phyloP scores from a whole-genome alignment of 345 rosid species.

The Isatis tinctoria region DNA sequence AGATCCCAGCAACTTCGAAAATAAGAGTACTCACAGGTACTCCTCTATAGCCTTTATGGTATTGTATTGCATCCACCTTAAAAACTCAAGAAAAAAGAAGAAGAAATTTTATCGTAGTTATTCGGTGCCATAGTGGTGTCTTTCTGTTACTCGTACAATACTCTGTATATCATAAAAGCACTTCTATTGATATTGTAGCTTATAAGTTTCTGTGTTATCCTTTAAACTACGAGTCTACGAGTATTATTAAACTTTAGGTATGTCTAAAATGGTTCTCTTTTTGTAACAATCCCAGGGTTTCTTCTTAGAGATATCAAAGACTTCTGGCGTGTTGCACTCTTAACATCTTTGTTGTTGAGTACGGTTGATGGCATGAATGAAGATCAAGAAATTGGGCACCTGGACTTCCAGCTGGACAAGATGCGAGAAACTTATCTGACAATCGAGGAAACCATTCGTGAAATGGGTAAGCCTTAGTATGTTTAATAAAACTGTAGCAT shows the following conservation, averaged over 20 bases:
- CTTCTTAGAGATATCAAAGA: slow-evolving; percentile 77
- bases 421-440: slow-evolving; percentile 46
- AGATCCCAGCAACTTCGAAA: slow-evolving; percentile 41
- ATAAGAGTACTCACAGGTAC: slow-evolving; percentile 68
- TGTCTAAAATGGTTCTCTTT: neutral
- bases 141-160: neutral
- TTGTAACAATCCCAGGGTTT: slow-evolving; percentile 47
- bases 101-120: neutral
- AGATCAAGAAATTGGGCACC: slow-evolving; percentile 34
- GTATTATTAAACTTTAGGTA: neutral
- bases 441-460: slow-evolving; percentile 47
- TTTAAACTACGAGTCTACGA: neutral
- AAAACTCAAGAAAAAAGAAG: neutral
- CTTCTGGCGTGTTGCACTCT: slow-evolving; percentile 76
- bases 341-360: slow-evolving; percentile 54
- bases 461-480: slow-evolving; percentile 49
- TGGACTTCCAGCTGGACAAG: slow-evolving; percentile 46
- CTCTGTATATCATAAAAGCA: neutral
- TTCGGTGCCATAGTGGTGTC: neutral
- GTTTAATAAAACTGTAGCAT: neutral
- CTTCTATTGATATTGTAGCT: neutral
- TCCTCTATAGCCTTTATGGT: neutral
- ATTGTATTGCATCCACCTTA: neutral
- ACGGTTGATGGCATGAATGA: slow-evolving; percentile 22
- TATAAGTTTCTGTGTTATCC: neutral